Evolutionary conservation across 805 yeast genomes (phyloP).

Genomic region (Candida nitratophila): DNA sequence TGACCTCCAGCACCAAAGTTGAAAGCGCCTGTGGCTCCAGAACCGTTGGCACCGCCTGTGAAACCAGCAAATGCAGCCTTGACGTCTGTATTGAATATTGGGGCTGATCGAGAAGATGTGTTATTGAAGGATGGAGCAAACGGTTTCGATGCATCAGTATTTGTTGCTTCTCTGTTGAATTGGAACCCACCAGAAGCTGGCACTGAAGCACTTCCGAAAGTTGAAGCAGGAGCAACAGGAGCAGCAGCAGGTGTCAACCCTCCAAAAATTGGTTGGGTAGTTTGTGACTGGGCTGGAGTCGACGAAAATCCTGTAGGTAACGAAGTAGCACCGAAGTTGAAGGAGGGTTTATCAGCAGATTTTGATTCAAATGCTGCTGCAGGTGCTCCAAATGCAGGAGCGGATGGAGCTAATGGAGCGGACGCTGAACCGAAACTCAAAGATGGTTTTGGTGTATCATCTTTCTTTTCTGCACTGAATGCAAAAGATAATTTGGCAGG

Average conservation of each 20-base stretch:
- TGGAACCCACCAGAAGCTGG: neutral
- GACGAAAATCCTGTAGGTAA: neutral
- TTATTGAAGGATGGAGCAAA: neutral
- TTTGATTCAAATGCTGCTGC: neutral
- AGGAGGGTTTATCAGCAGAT: neutral
- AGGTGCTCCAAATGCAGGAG: neutral
- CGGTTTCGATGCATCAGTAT: neutral
- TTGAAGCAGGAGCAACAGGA: neutral
- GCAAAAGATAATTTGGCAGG: constrained; percentile 1
- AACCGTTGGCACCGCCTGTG: neutral
- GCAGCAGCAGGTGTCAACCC: too few relatives aligned
- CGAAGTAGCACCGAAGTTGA: constrained; percentile 1
- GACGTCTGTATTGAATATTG: neutral
- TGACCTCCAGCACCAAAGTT: neutral
- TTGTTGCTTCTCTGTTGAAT: neutral
- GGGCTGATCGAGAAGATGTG: neutral
- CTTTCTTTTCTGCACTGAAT: constrained; percentile 2
- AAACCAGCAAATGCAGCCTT: constrained; percentile 1
- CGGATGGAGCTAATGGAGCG: neutral
- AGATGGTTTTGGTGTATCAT: neutral
- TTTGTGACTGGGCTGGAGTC: too few relatives aligned
- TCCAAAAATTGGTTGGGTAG: too few relatives aligned
- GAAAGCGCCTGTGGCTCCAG: neutral
- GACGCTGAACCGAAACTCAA: neutral
- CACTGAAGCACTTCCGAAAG: neutral